Conservation (phyloP, 2,329 filamentous ascomycete species). For the Arthrobotrys musiformis region DNA sequence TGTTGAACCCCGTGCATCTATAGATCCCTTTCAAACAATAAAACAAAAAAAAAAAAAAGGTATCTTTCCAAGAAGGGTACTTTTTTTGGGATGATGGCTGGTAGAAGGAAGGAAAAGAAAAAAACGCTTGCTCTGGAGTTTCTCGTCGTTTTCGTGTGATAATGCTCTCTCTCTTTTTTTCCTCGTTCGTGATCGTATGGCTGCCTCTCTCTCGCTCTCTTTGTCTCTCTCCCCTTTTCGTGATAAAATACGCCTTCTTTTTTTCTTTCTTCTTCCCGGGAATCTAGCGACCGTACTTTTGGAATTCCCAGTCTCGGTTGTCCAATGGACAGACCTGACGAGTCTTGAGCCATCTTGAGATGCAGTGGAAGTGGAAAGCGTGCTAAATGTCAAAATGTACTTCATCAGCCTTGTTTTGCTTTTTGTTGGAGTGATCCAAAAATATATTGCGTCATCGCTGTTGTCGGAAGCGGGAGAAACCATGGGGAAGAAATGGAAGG, state of each 20-base stretch:
- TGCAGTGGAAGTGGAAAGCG: constrained; percentile 99
- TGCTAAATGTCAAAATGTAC: constrained; percentile 73
- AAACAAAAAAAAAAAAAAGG: constrained; percentile 2
- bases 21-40: background rate
- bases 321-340: constrained; percentile 96
- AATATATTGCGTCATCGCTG: constrained; percentile 13
- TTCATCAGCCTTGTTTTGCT: constrained; percentile 16
- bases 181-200: constrained; percentile 5
- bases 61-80: constrained; percentile 17
- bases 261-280: background rate
- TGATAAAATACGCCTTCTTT: constrained; percentile 21
- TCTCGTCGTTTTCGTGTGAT: background rate
- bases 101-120: too few relatives aligned
- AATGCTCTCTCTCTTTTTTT: too few relatives aligned
- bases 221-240: too few relatives aligned
- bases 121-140: constrained; percentile 2
- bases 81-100: background rate
- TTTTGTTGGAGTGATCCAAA: too few relatives aligned
- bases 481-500: background rate
- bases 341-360: constrained; percentile 99
- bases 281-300: constrained; percentile 86
- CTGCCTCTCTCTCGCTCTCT: background rate
- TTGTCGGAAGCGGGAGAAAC: constrained; percentile 1
- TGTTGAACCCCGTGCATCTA: constrained; percentile 6
- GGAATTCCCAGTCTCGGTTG: constrained; percentile 99